phyloP scores from a whole-genome alignment of 352 stramenopile species.

The Globisporangium mamillatum region DNA sequence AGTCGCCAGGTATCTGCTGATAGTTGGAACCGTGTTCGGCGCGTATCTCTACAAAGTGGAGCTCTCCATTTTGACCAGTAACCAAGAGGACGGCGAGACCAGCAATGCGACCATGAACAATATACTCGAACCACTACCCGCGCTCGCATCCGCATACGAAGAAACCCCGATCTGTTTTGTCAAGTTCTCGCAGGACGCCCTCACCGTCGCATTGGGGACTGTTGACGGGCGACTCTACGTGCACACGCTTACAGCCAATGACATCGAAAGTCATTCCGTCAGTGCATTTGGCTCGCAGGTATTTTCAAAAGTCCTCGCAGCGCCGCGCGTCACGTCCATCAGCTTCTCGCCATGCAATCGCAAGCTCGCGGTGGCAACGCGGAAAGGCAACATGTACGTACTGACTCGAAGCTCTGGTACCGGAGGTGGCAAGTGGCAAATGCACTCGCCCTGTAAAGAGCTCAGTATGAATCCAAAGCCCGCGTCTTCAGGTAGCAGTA shows the following conservation, averaged over 20 bases:
- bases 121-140: not conserved
- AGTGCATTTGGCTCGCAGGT: conserved; percentile 24
- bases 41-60: conserved; percentile 31
- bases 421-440: conserved; percentile 21
- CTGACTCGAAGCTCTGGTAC: conserved; percentile 15
- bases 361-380: conserved; percentile 42
- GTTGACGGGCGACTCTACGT: conserved; percentile 58
- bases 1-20: conserved; percentile 18
- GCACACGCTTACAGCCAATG: conserved; percentile 16
- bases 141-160: conserved; percentile 21
- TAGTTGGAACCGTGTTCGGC: conserved; percentile 36
- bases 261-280: not conserved
- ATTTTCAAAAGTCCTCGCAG: conserved; percentile 35
- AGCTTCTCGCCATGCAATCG: conserved; percentile 36
- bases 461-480: conserved; percentile 48
- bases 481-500: not conserved
- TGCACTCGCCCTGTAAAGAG: conserved; percentile 22
- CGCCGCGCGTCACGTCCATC: conserved; percentile 54
- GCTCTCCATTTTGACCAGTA: not conserved
- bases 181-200: conserved; percentile 33
- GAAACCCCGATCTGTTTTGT: conserved; percentile 40
- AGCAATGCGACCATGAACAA: not conserved
- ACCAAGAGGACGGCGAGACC: not conserved
- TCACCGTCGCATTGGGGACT: conserved; percentile 34
- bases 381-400: conserved; percentile 68